Conservation (phyloP, 176 grass and related monocot species). For the Oryza officinalis region DNA sequence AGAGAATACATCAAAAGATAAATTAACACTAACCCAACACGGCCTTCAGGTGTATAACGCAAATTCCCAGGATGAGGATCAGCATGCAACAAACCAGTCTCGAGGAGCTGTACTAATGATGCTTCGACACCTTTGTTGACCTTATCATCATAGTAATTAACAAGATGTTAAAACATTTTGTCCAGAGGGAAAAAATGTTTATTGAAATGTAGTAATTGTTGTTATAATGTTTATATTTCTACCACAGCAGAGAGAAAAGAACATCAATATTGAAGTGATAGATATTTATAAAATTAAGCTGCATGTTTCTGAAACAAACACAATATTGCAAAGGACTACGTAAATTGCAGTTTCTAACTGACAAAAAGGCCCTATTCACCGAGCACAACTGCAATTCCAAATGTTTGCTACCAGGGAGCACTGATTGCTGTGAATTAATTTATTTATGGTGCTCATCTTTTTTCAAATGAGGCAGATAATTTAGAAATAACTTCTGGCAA, state of each 20-base stretch:
- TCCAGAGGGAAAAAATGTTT: constrained; percentile 3
- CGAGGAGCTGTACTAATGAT: constrained; percentile 88
- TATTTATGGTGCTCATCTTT: neutral
- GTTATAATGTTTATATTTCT: constrained; percentile 12
- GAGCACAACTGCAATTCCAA: constrained; percentile 1
- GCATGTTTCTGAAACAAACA: constrained; percentile 16
- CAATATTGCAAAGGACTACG: neutral
- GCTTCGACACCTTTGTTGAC: constrained; percentile 92
- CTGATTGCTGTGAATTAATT: neutral
- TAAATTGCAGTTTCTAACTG: neutral
- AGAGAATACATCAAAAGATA: constrained; percentile 6
- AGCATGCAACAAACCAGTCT: constrained; percentile 95
- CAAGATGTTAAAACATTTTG: constrained; percentile 26
- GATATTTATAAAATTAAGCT: constrained; percentile 5
- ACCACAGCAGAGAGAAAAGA: neutral
- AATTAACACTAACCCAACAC: constrained; percentile 68
- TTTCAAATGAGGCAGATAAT: neutral
- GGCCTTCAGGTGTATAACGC: constrained; percentile 82
- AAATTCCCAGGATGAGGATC: constrained; percentile 95
- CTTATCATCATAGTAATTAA: constrained; percentile 43
- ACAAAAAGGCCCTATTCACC: neutral
- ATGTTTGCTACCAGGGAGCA: neutral
- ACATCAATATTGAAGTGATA: neutral
- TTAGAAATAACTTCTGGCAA: neutral
- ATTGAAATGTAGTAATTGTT: constrained; percentile 30